A percentile compares a stretch with the other conserved stretches of the same genome.
Conservation (phyloP, 139 green algal genomes). For the Chlamydomonas applanata region DNA sequence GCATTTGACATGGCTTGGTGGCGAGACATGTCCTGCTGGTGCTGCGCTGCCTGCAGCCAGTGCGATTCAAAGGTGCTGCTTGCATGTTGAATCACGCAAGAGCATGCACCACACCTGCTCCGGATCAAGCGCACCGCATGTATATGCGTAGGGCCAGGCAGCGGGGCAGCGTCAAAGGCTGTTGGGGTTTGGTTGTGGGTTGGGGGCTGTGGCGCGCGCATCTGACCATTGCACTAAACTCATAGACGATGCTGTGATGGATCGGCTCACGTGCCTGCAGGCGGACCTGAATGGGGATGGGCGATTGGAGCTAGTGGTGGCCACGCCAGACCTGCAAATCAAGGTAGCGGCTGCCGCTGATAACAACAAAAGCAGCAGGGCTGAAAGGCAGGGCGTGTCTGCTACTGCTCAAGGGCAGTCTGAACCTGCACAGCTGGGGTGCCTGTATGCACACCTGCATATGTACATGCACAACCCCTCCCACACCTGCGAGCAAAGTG, state of each 20-base stretch:
- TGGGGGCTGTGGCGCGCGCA: not conserved
- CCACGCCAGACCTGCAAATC: conserved; percentile 67
- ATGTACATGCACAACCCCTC: too few relatives aligned
- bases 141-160: not conserved
- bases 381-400: too few relatives aligned
- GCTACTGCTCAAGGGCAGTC: too few relatives aligned
- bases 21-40: too few relatives aligned
- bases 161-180: not conserved
- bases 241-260: not conserved
- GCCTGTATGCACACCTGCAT: too few relatives aligned
- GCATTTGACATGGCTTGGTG: too few relatives aligned
- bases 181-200: not conserved
- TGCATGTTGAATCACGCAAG: not conserved
- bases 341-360: conserved; percentile 45
- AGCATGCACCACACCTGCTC: not conserved
- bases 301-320: conserved; percentile 78
- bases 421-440: too few relatives aligned
- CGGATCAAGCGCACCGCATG: not conserved
- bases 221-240: not conserved
- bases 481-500: too few relatives aligned
- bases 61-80: too few relatives aligned
- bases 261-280: conserved; percentile 46
- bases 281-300: conserved; percentile 97
- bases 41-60: too few relatives aligned
- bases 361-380: too few relatives aligned